Conservation (phyloP, 768 basidiomycete species). For the Leccinum disarticulatum region DNA sequence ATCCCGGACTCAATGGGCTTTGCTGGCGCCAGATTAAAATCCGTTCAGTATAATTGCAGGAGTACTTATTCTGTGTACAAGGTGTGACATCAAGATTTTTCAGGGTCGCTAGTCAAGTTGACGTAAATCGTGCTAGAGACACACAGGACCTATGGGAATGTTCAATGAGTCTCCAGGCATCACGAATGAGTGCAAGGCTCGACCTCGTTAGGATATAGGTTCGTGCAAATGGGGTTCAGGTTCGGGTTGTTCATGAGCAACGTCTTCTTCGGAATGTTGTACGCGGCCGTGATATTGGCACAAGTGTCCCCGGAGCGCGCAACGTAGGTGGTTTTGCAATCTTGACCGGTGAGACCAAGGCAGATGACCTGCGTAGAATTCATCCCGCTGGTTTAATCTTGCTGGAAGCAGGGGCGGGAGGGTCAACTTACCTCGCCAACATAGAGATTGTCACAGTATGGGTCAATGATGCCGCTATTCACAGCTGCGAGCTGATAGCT, state of each 20-base stretch:
- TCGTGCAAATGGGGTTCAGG: conserved; percentile 48
- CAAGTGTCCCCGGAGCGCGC: conserved; percentile 54
- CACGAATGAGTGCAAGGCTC: neutral
- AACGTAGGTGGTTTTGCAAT: conserved; percentile 54
- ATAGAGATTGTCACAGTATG: conserved; percentile 57
- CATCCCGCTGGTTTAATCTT: neutral
- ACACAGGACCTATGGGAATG: conserved; percentile 25
- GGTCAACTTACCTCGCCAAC: conserved; percentile 42
- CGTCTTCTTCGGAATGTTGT: conserved; percentile 44
- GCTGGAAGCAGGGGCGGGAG: neutral
- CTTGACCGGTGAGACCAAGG: conserved; percentile 54
- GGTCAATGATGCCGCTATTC: conserved; percentile 48
- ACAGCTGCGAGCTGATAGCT: conserved; percentile 61
- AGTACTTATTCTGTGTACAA: neutral
- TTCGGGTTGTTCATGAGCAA: conserved; percentile 67
- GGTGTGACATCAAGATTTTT: neutral
- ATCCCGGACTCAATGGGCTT: too few species aligned
- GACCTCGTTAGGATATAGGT: conserved; percentile 63
- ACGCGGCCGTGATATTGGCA: conserved; percentile 37
- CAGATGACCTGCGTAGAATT: conserved; percentile 43
- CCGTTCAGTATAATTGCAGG: too few species aligned
- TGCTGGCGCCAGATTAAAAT: too few species aligned
- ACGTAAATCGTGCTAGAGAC: conserved; percentile 27
- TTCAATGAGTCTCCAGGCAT: neutral
- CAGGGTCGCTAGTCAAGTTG: conserved; percentile 15